Evolutionary conservation across 257 asterid species (phyloP), one percentile per base, ranked within the genome.

Genomic region (Agastache rugosa): DNA sequence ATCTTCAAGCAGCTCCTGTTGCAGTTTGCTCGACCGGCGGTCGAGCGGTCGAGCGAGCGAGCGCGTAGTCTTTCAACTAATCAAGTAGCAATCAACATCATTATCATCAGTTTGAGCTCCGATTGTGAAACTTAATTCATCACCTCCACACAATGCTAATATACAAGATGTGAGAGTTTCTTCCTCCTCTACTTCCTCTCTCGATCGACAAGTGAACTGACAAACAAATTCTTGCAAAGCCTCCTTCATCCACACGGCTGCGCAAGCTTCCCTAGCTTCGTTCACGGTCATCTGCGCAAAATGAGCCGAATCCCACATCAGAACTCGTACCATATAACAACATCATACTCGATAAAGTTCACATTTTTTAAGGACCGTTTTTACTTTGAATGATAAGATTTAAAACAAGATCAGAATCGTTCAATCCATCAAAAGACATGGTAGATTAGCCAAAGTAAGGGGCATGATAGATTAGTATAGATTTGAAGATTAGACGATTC

Each of bases 221-320:
- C 77, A 9, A 9, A 88, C 85, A 14, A 93, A 88, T 16, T 70
- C 75, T 53, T 93, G 94, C 64, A 94, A 79, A 4, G 99, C 99
- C 69, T 92, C 95, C 71, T 85, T 94, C 99, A 94, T 94, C 99
- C 99, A 94, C 1, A 74, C 73, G 74, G 89, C 90, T 0, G 82
- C 63, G 53, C 99, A 94, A 16, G 71, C 81, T 74, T 84, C 94
- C 63, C 83, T 83, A 11, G 99, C 99, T 84, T 92, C 97, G 29
- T 77, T 74, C 14, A 89, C 85, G 5, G 85, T 67, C 91, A 94
- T 78, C 98, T 94, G 95, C 58, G 92, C 61, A 69, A 29, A 56
- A 9, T 0, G 50, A 67, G 60, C 29, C 6, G 47, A 77, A 77
- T 23, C 35, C 51, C 65, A 60, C 47, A 69, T 88, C 42, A 85